These are phyloP conservation scores for Escovopsis weberi DNA, from an alignment of 2,329 filamentous ascomycete genomes.

Conservation along the genomic window DNA sequence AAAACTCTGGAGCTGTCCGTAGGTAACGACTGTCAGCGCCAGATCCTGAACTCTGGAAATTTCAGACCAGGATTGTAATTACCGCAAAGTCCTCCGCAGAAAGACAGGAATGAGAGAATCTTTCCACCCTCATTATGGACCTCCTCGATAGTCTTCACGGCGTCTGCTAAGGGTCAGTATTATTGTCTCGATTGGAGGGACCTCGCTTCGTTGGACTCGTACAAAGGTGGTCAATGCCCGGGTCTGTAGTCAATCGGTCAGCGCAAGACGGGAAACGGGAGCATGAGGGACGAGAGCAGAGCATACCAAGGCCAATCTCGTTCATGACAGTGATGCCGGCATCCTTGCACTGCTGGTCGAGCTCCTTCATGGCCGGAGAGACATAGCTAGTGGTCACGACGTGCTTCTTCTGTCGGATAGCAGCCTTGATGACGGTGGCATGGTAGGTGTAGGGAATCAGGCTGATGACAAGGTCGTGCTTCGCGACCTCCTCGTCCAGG, in stretches of 20 bases:
- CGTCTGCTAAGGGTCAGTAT: conserved; percentile 18
- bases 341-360: conserved; percentile 63
- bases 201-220: too few relatives aligned
- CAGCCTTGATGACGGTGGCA: conserved; percentile 78
- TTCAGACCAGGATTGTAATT: too few relatives aligned
- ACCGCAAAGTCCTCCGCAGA: conserved; percentile 58
- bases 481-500: conserved; percentile 65
- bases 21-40: too few relatives aligned
- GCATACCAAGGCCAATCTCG: conserved; percentile 58
- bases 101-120: conserved; percentile 67
- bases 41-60: too few relatives aligned
- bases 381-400: conserved; percentile 93
- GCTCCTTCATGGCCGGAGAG: conserved; percentile 80
- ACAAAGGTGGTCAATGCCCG: conserved; percentile 55
- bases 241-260: conserved; percentile 27
- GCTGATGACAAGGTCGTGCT: conserved; percentile 66
- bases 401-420: conserved; percentile 87
- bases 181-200: too few relatives aligned
- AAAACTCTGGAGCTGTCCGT: conserved; percentile 23
- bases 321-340: conserved; percentile 97
- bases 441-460: conserved; percentile 90
- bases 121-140: conserved; percentile 79
- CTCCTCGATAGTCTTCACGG: conserved; percentile 74
- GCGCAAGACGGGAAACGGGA: neutral
- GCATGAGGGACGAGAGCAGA: neutral